Conservation (phyloP, 2,329 filamentous ascomycete species). For the Colletotrichum echinochloae region DNA sequence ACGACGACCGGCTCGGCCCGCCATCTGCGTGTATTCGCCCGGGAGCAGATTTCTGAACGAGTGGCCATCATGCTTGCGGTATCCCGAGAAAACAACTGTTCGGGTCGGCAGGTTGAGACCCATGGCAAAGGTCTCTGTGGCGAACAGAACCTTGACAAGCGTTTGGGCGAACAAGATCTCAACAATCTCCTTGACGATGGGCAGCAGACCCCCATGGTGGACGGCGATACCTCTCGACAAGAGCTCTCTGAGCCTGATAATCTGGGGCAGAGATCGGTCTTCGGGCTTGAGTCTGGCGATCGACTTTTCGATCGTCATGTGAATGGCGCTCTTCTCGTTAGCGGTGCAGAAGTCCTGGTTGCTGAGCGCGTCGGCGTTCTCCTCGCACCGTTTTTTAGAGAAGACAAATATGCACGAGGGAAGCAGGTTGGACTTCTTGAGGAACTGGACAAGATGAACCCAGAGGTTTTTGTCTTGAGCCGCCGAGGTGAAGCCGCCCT, state of each 20-base stretch:
- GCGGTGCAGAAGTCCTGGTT: conserved; percentile 97
- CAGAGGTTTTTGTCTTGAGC: conserved; percentile 96
- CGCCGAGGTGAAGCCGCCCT: conserved; percentile 86
- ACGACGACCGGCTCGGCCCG: conserved; percentile 90
- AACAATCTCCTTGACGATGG: conserved; percentile 97
- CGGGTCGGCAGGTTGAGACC: conserved; percentile 94
- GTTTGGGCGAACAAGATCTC: conserved; percentile 97
- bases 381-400: conserved; percentile 96
- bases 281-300: conserved; percentile 91
- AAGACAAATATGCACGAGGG: conserved; percentile 98
- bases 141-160: conserved; percentile 95
- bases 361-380: conserved; percentile 94
- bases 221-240: conserved; percentile 92
- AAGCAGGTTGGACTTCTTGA: conserved; percentile 87
- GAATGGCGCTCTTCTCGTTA: conserved; percentile 93
- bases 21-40: conserved; percentile 99
- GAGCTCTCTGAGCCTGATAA: conserved; percentile 86
- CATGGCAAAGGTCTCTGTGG: conserved; percentile 99
- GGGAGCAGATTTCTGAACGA: conserved; percentile 91
- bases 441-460: conserved; percentile 93
- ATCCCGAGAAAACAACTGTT: conserved; percentile 97
- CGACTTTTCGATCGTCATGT: conserved; percentile 97
- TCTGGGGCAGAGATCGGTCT: conserved; percentile 91
- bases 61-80: conserved; percentile 95
- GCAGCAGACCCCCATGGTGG: conserved; percentile 92